Conservation (phyloP, 192 early-diverging fungal species). For the Coemansia sp. region DNA sequence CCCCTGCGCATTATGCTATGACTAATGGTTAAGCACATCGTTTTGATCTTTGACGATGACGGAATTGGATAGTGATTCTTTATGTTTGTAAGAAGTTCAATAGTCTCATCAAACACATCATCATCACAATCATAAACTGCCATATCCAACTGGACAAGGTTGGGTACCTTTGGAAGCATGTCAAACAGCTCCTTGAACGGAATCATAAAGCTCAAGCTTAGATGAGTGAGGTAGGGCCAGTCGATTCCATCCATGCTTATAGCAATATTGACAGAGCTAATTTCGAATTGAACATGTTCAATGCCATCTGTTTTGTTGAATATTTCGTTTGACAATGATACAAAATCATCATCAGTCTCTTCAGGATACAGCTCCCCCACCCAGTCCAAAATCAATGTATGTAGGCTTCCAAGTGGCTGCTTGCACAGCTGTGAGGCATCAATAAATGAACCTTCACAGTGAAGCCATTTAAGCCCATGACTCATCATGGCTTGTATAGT, state of each 20-base stretch:
- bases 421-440: neutral
- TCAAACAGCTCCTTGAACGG: neutral
- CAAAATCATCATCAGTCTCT: neutral
- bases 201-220: too few relatives aligned
- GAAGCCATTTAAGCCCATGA: neutral
- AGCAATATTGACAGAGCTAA: too few relatives aligned
- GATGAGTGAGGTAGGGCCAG: neutral
- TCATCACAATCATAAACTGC: neutral
- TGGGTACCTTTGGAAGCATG: neutral
- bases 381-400: neutral
- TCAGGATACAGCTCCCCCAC: neutral
- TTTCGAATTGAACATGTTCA: neutral
- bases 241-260: neutral
- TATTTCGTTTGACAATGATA: neutral
- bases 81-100: too few relatives aligned
- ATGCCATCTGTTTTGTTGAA: neutral
- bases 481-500: too few relatives aligned
- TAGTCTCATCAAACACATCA: neutral
- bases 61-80: too few relatives aligned
- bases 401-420: neutral
- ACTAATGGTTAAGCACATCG: too few relatives aligned
- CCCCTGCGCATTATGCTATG: too few relatives aligned
- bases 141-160: neutral
- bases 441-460: neutral
- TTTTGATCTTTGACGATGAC: too few relatives aligned